These are phyloP conservation scores for Picochlorum sp. DNA, from an alignment of 139 green algal species.

Conservation along the genomic window DNA sequence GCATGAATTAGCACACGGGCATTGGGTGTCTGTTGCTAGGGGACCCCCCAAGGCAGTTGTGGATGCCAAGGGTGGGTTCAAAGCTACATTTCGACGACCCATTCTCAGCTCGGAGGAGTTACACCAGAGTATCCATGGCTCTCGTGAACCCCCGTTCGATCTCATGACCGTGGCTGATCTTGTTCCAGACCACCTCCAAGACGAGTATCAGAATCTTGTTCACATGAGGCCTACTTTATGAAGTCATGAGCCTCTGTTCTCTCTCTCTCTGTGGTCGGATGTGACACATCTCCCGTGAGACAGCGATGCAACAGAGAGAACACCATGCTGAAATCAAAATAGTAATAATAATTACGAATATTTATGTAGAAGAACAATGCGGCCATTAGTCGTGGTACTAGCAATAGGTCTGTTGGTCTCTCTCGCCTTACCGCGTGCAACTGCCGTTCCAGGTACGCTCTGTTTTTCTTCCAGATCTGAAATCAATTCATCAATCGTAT, in stretches of 20 bases:
- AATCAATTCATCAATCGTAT: no score
- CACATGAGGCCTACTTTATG: no score
- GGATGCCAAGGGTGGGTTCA: conserved; percentile 43
- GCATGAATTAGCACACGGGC: conserved; percentile 38
- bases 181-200: conserved; percentile 3
- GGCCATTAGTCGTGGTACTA: no score
- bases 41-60: conserved; percentile 40
- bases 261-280: no score
- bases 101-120: neutral
- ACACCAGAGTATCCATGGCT: neutral
- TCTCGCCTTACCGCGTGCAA: neutral
- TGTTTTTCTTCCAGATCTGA: neutral
- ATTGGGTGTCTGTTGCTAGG: conserved; percentile 54
- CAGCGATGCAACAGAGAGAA: no score
- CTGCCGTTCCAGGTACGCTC: conserved; percentile 11
- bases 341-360: no score
- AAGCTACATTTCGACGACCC: conserved; percentile 13
- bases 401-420: neutral
- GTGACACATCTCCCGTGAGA: no score
- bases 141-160: conserved; percentile 18
- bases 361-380: no score
- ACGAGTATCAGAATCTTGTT: conserved; percentile 6
- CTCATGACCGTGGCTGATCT: conserved; percentile 18
- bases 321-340: no score
- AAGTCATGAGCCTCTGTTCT: no score